Base-by-base conservation (phyloP, 352 stramenopile genomes). In the Peronospora belbahrii region DNA sequence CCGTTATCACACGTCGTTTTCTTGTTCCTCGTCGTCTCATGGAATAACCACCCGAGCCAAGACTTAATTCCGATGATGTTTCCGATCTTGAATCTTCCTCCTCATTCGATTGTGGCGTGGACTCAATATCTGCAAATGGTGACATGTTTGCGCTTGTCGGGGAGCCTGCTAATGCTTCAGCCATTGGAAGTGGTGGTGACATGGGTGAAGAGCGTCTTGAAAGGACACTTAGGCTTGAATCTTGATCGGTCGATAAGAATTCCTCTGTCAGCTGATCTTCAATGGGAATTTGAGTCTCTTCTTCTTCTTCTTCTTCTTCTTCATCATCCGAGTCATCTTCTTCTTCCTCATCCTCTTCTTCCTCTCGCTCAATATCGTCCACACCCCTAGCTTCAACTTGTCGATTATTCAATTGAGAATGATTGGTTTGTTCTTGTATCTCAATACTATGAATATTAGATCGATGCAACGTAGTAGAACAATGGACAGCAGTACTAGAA, bases 51-150 rank as follows among this genome's bases (percentile, higher is more conserved):
- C n/a, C n/a, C n/a, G 70, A 64, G 20, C 44, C 46, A n/a, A 46
- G 31, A 49, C 51, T 77, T 11, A 78, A 56, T 42, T 88, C 75
- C 18, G 73, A 77, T 2, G 74, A 86, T 20, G 76, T 85, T 59
- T 90, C 78, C 0, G 78, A 90, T 4, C 79, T 65, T 14, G 83
- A 85, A 49, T 90, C 79, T 27, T 90, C 79, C 42, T 90, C 76
- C 20, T 90, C 79, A 20, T 70, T 75, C 11, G 71, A 85, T 17
- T 71, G 57, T 1, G 69, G 61, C 7, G 62, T 56, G 7, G 73
- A 76, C 40, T 88, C 75, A 2, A 67, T 37, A 13, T 68, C 59
- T 18, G 54, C 54, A 22, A 55, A 57, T 6, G 74, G 71, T n/a
- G 74, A 86, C 43, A 65, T 49, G 14, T 28, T 57, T 0, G 46